These are phyloP conservation scores for Kernera saxatilis DNA, from an alignment of 345 rosid species.

Conservation along the genomic window DNA sequence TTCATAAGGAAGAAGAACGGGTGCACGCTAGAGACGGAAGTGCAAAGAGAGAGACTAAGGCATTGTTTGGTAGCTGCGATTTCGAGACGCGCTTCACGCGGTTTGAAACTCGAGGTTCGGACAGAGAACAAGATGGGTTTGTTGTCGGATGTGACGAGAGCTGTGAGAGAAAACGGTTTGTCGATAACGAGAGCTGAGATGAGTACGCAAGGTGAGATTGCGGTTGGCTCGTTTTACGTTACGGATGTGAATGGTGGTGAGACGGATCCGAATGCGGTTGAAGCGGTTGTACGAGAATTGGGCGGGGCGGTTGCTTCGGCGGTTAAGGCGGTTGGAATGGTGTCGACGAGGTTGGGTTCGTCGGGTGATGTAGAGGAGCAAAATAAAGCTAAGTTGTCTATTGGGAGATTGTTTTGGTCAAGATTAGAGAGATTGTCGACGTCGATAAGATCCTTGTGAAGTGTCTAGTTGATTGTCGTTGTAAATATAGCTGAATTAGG, in stretches of 20 bases:
- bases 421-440: slow-evolving; percentile 60
- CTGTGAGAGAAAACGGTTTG: slow-evolving; percentile 63
- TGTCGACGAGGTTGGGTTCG: slow-evolving; percentile 22
- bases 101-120: slow-evolving; percentile 56
- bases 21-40: slow-evolving; percentile 51
- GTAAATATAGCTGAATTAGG: no score
- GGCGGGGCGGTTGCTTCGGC: slow-evolving; percentile 49
- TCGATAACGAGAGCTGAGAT: slow-evolving; percentile 66
- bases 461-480: background rate
- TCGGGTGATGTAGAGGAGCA: slow-evolving; percentile 24
- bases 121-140: slow-evolving; percentile 53
- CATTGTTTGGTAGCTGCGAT: slow-evolving; percentile 74
- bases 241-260: slow-evolving; percentile 59
- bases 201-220: slow-evolving; percentile 46
- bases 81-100: slow-evolving; percentile 64
- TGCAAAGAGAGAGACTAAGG: slow-evolving; percentile 46
- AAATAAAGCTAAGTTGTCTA: slow-evolving; percentile 39
- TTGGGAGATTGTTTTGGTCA: slow-evolving; percentile 72
- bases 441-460: slow-evolving; percentile 34
- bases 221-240: slow-evolving; percentile 68
- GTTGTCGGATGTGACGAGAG: slow-evolving; percentile 60
- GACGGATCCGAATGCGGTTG: slow-evolving; percentile 33
- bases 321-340: slow-evolving; percentile 35
- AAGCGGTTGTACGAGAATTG: slow-evolving; percentile 53
- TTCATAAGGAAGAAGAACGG: slow-evolving; percentile 77